phyloP scores from a whole-genome alignment of 2,329 filamentous ascomycete species.

The Diaporthe humulicola region DNA sequence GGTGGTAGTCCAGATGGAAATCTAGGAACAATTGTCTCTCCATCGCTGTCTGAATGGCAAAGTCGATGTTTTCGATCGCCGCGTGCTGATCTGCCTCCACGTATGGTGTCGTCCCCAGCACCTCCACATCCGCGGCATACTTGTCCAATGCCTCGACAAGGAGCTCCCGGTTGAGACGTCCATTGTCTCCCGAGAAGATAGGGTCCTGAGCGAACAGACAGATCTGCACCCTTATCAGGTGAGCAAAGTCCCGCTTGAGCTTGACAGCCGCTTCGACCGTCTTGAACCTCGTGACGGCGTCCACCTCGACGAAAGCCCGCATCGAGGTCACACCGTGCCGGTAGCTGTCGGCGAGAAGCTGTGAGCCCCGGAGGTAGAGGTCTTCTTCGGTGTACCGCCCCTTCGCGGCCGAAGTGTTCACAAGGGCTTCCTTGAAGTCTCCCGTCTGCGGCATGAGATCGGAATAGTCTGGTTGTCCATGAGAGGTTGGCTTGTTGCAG shows the following conservation, averaged over 20 bases:
- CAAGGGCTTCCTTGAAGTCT: constrained; percentile 75
- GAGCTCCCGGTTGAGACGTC: constrained; percentile 64
- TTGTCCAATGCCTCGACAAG: constrained; percentile 50
- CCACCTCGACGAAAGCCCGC: constrained; percentile 80
- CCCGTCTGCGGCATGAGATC: constrained; percentile 72
- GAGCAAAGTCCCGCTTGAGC: constrained; percentile 67
- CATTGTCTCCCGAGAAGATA: constrained; percentile 68
- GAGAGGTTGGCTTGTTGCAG: constrained; percentile 43
- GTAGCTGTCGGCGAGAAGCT: constrained; percentile 72
- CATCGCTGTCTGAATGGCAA: constrained; percentile 70
- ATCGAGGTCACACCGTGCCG: constrained; percentile 75
- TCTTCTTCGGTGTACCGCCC: constrained; percentile 71
- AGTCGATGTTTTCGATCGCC: constrained; percentile 66
- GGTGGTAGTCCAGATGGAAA: constrained; percentile 79
- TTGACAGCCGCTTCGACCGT: constrained; percentile 64
- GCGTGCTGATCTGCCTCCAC: constrained; percentile 68
- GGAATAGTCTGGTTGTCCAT: constrained; percentile 66
- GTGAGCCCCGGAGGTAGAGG: constrained; percentile 73
- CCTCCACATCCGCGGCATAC: constrained; percentile 61
- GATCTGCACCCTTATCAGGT: constrained; percentile 72
- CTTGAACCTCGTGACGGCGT: constrained; percentile 65
- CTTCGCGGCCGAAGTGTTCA: constrained; percentile 67
- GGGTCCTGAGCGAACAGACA: constrained; percentile 80
- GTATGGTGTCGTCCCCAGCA: constrained; percentile 77
- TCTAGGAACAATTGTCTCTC: constrained; percentile 70